Evolutionary conservation across 179 eudicot species (phyloP), one percentile per base, ranked within the genome.

Genomic region (Carnegiea gigantea): DNA sequence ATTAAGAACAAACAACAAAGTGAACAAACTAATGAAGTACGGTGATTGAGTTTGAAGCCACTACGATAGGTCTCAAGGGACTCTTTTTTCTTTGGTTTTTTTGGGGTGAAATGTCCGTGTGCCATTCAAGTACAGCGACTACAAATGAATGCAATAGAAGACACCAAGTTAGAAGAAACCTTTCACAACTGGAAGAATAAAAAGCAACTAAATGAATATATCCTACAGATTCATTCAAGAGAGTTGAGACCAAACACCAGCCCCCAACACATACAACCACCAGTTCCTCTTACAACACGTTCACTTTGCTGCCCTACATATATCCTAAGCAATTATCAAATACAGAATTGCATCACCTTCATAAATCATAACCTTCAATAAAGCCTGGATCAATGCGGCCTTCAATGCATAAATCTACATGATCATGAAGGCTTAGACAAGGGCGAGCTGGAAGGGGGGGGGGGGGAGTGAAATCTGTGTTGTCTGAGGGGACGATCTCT

Each of bases 401-500:
- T 54, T 54, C 7, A 54, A 54, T 54, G n/a, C 21, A 54, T 15
- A 54, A 54, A 15, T 65, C 10, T 67, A 36, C 40, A 67, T 12
- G 72, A 67, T 1, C 72, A 12, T 28, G 72, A 13, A 67, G 72
- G 40, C 72, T 67, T 30, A 20, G 28, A 28, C 46, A 14, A 49
- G 59, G 30, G 68, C 73, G 43, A 21, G 64, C 46, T 10, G 70
- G 18, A 9, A 78, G 28, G 24, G 0, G 57, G 20, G 57, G 57
- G 57, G 57, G 8, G 9, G 44, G 40, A 38, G 64, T 9, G 17
- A 21, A 79, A 79, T 40, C 75, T 71, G 54, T 57, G 18, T 53
- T 62, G 70, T 81, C 79, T 53, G 78, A 43, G 48, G 46, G 62
- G 64, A 46, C 65, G 33, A 82, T 33, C 13, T 59, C 73, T 77